These are phyloP conservation scores for Physaria fendleri DNA, from an alignment of 345 rosid species.

Conservation along the genomic window DNA sequence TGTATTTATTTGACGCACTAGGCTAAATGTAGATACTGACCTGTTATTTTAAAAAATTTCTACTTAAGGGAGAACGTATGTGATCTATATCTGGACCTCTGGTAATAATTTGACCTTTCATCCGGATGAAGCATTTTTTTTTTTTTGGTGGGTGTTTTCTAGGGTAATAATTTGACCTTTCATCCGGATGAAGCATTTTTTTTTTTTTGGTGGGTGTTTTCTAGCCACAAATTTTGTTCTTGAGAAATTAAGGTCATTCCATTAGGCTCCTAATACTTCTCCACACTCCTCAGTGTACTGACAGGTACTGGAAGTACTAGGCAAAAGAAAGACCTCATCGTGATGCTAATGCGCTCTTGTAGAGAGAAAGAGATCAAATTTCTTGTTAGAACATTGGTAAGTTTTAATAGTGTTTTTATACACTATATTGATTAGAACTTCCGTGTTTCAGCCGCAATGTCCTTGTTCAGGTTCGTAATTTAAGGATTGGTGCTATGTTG, in stretches of 20 bases:
- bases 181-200: not conserved
- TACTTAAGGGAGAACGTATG: not conserved
- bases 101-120: not conserved
- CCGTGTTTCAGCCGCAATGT: not conserved
- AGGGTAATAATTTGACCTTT: not conserved
- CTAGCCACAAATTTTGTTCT: not conserved
- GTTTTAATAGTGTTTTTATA: not conserved
- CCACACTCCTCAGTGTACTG: conserved; percentile 69
- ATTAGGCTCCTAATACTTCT: conserved; percentile 25
- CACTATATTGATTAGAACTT: not conserved
- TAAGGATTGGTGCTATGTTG: conserved; percentile 93
- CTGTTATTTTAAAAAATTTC: not conserved
- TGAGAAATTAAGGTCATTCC: not conserved
- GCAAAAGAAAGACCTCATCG: conserved; percentile 71
- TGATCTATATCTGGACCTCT: not conserved
- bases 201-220: not conserved
- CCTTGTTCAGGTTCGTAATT: conserved; percentile 56
- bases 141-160: too few relatives aligned
- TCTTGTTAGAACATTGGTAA: conserved; percentile 82
- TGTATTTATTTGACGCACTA: not conserved
- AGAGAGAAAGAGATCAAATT: conserved; percentile 88
- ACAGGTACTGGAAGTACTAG: conserved; percentile 73
- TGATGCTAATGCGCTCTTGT: conserved; percentile 77
- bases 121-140: not conserved
- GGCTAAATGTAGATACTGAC: not conserved